phyloP scores from a whole-genome alignment of 1,139 yeast species.

The Geotrichum histeridarum region DNA sequence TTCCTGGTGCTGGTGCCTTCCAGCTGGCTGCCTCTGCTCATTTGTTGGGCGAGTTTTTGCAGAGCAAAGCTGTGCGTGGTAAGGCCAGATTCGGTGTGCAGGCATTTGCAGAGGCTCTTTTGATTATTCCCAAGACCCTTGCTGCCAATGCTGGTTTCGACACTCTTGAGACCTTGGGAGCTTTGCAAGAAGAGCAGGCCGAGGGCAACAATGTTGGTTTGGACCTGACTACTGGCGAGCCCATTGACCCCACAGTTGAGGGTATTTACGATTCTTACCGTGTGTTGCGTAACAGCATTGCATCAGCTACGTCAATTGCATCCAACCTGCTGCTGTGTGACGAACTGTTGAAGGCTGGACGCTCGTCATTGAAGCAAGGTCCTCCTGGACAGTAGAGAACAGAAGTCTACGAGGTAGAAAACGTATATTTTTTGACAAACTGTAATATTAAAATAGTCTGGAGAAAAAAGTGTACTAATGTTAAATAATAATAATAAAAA shows the following conservation, averaged over 20 bases:
- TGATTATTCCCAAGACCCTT: slow-evolving; percentile 88
- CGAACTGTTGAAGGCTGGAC: slow-evolving; percentile 92
- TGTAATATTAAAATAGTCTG: neutral
- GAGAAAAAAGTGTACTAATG: too few relatives aligned
- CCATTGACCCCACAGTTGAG: slow-evolving; percentile 89
- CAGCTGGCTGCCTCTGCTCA: slow-evolving; percentile 77
- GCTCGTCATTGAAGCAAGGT: slow-evolving; percentile 71
- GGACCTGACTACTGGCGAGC: slow-evolving; percentile 86
- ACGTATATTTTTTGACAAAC: neutral
- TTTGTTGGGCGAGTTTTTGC: slow-evolving; percentile 43
- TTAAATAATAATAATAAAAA: neutral
- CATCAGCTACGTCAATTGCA: slow-evolving; percentile 92
- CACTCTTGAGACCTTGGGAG: slow-evolving; percentile 80
- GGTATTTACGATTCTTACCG: slow-evolving; percentile 97
- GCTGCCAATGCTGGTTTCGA: slow-evolving; percentile 92
- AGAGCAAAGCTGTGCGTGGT: slow-evolving; percentile 63
- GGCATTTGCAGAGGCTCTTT: slow-evolving; percentile 88
- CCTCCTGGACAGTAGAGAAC: neutral
- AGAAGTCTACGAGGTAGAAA: neutral
- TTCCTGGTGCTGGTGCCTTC: slow-evolving; percentile 98
- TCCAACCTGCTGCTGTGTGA: slow-evolving; percentile 89
- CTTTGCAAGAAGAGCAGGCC: slow-evolving; percentile 83
- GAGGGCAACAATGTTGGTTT: slow-evolving; percentile 86
- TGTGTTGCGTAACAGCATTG: slow-evolving; percentile 85
- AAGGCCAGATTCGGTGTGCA: slow-evolving; percentile 83